These are phyloP conservation scores for Pythium folliculosum DNA, from an alignment of 352 stramenopile genomes.

Conservation along the genomic window DNA sequence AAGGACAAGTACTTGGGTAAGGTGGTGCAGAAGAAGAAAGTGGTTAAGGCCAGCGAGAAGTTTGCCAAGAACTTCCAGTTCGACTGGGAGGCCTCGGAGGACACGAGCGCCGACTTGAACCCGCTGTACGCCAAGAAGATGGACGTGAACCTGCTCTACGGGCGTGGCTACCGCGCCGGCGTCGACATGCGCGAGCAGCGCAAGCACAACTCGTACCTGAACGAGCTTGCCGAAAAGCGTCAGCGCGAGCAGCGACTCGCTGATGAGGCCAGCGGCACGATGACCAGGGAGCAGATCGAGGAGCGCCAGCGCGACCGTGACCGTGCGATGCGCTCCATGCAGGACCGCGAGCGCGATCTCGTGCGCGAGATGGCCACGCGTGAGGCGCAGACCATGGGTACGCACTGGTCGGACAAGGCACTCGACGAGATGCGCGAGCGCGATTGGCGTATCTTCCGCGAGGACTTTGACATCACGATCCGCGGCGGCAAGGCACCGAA, in stretches of 20 bases:
- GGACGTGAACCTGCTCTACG: constrained; percentile 91
- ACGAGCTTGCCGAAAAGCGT: constrained; percentile 84
- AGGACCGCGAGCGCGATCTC: constrained; percentile 55
- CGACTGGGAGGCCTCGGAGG: constrained; percentile 92
- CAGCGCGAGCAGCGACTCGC: constrained; percentile 76
- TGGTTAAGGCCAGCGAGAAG: constrained; percentile 92
- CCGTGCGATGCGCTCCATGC: constrained; percentile 69
- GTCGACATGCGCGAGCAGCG: constrained; percentile 94
- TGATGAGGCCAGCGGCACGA: constrained; percentile 61
- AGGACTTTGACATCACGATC: constrained; percentile 99
- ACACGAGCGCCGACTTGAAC: constrained; percentile 91
- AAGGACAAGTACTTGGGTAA: constrained; percentile 92
- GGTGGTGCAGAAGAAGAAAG: constrained; percentile 85
- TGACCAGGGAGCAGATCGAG: constrained; percentile 63
- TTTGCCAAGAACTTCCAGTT: constrained; percentile 95
- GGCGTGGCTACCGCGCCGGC: constrained; percentile 91
- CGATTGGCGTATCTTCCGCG: constrained; percentile 99
- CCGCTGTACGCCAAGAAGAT: constrained; percentile 89
- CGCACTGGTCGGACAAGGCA: constrained; percentile 94
- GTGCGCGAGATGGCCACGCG: constrained; percentile 68
- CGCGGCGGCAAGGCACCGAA: constrained; percentile 87
- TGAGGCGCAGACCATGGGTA: constrained; percentile 74
- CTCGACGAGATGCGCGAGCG: constrained; percentile 94
- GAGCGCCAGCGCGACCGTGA: constrained; percentile 71
- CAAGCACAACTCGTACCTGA: constrained; percentile 89